Conservation (phyloP, 768 basidiomycete genomes). For the Boletus vermiculosoides region DNA sequence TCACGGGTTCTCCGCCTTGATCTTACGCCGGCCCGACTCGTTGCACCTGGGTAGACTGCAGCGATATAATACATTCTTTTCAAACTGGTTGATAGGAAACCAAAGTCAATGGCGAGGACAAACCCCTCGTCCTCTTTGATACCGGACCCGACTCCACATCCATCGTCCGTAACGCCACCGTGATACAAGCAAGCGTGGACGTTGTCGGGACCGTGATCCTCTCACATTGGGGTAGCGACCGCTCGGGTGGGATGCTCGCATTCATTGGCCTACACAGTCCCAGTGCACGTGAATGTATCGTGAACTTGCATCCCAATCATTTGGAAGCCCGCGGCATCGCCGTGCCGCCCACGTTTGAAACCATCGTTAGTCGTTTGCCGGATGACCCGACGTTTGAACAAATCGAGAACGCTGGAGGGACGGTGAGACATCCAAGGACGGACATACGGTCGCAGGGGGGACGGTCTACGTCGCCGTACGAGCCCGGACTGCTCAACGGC, state of each 20-base stretch:
- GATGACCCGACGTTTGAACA: conserved; percentile 70
- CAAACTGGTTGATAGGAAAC: conserved; percentile 53
- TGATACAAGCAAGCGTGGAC: conserved; percentile 54
- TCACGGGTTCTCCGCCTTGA: conserved; percentile 80
- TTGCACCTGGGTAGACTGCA: no score
- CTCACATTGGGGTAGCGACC: conserved; percentile 82
- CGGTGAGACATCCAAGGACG: conserved; percentile 54
- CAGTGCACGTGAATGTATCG: conserved; percentile 37
- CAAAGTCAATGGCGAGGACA: conserved; percentile 41
- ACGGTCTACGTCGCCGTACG: conserved; percentile 67
- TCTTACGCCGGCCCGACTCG: conserved; percentile 46
- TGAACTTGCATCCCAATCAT: conserved; percentile 77
- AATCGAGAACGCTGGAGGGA: conserved; percentile 55
- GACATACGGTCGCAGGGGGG: conserved; percentile 63
- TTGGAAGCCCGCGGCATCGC: conserved; percentile 75
- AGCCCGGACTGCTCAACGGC: conserved; percentile 65
- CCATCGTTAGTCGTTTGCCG: conserved; percentile 57
- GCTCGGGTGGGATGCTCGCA: conserved; percentile 70
- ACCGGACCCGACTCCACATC: conserved; percentile 77
- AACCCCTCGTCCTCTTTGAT: conserved; percentile 72
- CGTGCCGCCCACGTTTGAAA: conserved; percentile 56
- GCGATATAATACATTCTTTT: not conserved
- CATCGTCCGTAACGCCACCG: conserved; percentile 67
- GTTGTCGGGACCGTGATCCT: conserved; percentile 61
- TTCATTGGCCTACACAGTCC: conserved; percentile 50